Evolutionary conservation across 2,329 filamentous ascomycete species (phyloP).

Genomic region (Clonostachys solani): DNA sequence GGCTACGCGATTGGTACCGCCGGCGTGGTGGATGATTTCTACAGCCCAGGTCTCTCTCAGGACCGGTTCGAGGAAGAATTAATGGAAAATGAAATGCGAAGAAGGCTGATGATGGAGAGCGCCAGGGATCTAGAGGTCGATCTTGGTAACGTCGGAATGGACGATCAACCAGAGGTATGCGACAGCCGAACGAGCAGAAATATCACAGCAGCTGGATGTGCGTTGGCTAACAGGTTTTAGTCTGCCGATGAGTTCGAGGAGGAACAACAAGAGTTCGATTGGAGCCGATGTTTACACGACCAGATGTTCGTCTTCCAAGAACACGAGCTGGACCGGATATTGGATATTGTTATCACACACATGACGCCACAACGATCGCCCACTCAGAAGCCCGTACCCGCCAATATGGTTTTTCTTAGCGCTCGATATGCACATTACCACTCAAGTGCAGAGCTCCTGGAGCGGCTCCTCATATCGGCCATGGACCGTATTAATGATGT

Average conservation of each 20-base stretch:
- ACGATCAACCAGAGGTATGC: conserved; percentile 84
- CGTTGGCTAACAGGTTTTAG: conserved; percentile 29
- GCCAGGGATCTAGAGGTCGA: conserved; percentile 96
- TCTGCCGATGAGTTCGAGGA: conserved; percentile 77
- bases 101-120: conserved; percentile 99
- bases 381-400: conserved; percentile 95
- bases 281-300: conserved; percentile 90
- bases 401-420: conserved; percentile 94
- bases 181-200: too few relatives aligned
- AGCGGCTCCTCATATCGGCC: conserved; percentile 74
- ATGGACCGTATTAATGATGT: conserved; percentile 97
- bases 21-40: conserved; percentile 85
- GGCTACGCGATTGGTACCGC: conserved; percentile 85
- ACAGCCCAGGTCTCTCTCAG: conserved; percentile 85
- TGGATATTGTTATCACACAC: conserved; percentile 94
- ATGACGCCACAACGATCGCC: conserved; percentile 96
- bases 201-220: conserved; percentile 4
- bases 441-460: conserved; percentile 78
- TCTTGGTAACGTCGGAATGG: conserved; percentile 88
- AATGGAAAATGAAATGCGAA: conserved; percentile 91
- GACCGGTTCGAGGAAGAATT: conserved; percentile 96
- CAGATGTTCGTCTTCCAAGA: conserved; percentile 99
- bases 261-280: conserved; percentile 91
- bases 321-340: conserved; percentile 81
- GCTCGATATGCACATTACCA: conserved; percentile 97